Percentiles rank a stretch among this genome's conserved stretches.
These are phyloP conservation scores for Hypocreales sp. DNA, from an alignment of 2,329 filamentous ascomycete genomes.

Conservation along the genomic window DNA sequence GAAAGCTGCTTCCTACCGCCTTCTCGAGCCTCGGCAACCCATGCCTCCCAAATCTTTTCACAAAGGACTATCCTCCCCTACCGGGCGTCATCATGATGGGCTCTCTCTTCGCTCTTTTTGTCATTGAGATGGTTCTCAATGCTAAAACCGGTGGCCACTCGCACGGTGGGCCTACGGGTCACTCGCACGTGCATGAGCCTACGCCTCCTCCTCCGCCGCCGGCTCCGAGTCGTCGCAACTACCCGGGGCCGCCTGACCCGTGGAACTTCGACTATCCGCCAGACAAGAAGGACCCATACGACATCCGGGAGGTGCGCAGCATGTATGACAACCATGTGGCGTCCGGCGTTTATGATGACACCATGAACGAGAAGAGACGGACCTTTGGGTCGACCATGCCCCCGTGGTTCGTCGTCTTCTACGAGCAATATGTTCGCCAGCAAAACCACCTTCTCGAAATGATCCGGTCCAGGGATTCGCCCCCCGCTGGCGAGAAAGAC, in stretches of 20 bases:
- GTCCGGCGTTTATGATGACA: too few species aligned
- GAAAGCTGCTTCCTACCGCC: slow-evolving; percentile 41
- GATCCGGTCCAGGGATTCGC: too few species aligned
- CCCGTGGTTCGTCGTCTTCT: slow-evolving; percentile 46
- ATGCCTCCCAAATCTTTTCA: slow-evolving; percentile 44
- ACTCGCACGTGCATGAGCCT: neutral
- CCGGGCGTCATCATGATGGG: slow-evolving; percentile 52
- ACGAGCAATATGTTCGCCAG: slow-evolving; percentile 46
- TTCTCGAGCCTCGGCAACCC: slow-evolving; percentile 35
- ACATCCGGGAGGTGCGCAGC: neutral
- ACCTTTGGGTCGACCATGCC: slow-evolving; percentile 35
- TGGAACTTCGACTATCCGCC: neutral
- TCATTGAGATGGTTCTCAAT: slow-evolving; percentile 47
- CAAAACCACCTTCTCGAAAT: slow-evolving; percentile 41
- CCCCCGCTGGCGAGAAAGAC: too few species aligned
- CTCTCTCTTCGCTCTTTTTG: slow-evolving; percentile 44
- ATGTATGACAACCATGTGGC: neutral
- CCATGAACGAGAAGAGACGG: too few species aligned
- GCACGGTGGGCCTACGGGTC: slow-evolving; percentile 39
- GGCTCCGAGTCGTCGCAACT: neutral
- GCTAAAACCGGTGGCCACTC: slow-evolving; percentile 41
- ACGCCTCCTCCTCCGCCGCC: neutral
- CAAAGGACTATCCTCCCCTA: slow-evolving; percentile 41
- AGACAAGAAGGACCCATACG: neutral
- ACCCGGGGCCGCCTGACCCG: too few species aligned